Evolutionary conservation across 441 rosid species (phyloP).

Genomic region (Lepidium campestre): DNA sequence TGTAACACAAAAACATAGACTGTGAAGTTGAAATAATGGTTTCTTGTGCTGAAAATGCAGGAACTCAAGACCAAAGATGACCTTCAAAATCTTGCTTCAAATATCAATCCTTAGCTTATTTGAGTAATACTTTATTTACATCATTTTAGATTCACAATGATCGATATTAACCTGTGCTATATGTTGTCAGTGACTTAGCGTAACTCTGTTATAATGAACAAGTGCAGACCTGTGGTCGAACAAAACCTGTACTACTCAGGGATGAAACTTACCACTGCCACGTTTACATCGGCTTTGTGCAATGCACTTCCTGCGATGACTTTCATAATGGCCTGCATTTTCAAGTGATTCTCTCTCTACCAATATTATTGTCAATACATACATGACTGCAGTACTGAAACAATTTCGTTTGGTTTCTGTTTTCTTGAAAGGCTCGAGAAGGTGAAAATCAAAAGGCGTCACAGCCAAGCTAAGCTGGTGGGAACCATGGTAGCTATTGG

Average conservation of each 20-base stretch:
- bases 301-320: slow-evolving; percentile 62
- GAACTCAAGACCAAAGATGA: slow-evolving; percentile 29
- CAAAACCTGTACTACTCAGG: slow-evolving; percentile 63
- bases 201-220: background rate
- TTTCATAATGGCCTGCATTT: slow-evolving; percentile 56
- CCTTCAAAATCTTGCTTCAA: slow-evolving; percentile 18
- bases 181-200: background rate
- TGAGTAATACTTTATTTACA: slow-evolving; percentile 18
- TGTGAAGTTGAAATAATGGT: background rate
- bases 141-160: background rate
- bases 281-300: slow-evolving; percentile 55
- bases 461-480: slow-evolving; percentile 53
- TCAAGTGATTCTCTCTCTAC: slow-evolving; percentile 25
- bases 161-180: background rate
- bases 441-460: slow-evolving; percentile 34
- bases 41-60: slow-evolving; percentile 11
- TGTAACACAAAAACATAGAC: background rate
- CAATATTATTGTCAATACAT: background rate
- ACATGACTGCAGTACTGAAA: background rate
- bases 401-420: background rate
- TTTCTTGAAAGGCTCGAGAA: slow-evolving; percentile 44
- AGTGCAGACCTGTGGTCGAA: slow-evolving; percentile 55
- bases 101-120: slow-evolving; percentile 28
- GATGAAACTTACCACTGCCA: slow-evolving; percentile 58
- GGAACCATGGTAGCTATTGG: slow-evolving; percentile 58